These are phyloP conservation scores for Pyracantha coccinea DNA, from an alignment of 331 rosid species.

Conservation along the genomic window DNA sequence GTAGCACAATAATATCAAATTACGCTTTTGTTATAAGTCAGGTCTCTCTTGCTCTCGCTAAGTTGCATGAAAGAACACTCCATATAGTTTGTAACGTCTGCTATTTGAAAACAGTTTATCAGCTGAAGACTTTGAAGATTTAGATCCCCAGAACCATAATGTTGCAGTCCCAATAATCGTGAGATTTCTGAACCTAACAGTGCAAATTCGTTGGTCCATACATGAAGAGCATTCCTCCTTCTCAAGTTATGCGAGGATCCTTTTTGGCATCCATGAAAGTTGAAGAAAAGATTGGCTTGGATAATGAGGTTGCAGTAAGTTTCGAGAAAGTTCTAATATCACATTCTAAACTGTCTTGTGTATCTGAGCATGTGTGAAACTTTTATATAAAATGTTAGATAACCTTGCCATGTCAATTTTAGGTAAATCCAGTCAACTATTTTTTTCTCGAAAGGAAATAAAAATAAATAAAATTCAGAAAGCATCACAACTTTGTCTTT, in stretches of 20 bases:
- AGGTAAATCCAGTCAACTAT: not conserved
- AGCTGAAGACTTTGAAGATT: not conserved
- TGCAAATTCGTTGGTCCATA: not conserved
- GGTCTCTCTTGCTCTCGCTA: not conserved
- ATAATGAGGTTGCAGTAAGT: not conserved
- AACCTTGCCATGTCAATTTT: not conserved
- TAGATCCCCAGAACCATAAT: not conserved
- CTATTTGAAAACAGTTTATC: not conserved
- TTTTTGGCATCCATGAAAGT: not conserved
- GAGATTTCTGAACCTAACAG: not conserved
- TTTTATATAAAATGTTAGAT: not conserved
- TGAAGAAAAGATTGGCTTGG: not conserved
- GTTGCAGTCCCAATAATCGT: not conserved
- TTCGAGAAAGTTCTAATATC: not conserved
- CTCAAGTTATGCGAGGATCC: conserved; percentile 14
- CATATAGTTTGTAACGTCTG: not conserved
- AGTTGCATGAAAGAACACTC: not conserved
- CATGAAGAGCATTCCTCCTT: not conserved
- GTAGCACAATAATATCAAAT: not conserved
- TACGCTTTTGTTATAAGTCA: not conserved
- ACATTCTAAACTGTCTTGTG: not conserved
- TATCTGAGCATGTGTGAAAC: not conserved
- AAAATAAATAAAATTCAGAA: not conserved
- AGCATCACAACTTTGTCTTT: too few species aligned
- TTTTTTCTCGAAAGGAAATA: not conserved